Evolutionary conservation across 495 filamentous ascomycete species (phyloP).

Genomic region (Penicillium antarcticum): DNA sequence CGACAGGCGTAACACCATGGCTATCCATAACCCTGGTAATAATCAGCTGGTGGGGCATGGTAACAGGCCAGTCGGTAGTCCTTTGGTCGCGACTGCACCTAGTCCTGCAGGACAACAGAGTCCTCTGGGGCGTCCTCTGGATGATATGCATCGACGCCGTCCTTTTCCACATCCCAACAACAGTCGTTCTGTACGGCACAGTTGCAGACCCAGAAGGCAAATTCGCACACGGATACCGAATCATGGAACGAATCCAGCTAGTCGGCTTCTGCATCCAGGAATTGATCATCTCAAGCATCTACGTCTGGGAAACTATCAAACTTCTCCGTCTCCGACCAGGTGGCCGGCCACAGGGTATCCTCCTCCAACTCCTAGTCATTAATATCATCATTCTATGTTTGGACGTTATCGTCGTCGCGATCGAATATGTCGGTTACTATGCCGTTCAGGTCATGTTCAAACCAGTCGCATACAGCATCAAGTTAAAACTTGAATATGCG

Average conservation of each 20-base stretch:
- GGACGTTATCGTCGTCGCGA: slow-evolving; percentile 43
- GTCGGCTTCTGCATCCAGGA: slow-evolving; percentile 55
- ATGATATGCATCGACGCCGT: slow-evolving; percentile 47
- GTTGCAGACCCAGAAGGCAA: slow-evolving; percentile 21
- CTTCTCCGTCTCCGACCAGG: slow-evolving; percentile 38
- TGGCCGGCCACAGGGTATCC: slow-evolving; percentile 28
- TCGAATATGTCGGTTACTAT: slow-evolving; percentile 47
- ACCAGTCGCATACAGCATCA: slow-evolving; percentile 50
- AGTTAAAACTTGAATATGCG: slow-evolving; percentile 53
- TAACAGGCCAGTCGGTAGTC: slow-evolving; percentile 49
- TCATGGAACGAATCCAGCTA: slow-evolving; percentile 53
- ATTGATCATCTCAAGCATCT: slow-evolving; percentile 52
- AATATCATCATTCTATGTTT: slow-evolving; percentile 50
- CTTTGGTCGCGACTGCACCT: slow-evolving; percentile 49
- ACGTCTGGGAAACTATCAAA: slow-evolving; percentile 49
- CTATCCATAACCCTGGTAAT: slow-evolving; percentile 37
- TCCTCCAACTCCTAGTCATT: slow-evolving; percentile 43
- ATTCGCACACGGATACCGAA: slow-evolving; percentile 39
- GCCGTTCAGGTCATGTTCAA: slow-evolving; percentile 49
- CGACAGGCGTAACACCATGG: slow-evolving; percentile 23
- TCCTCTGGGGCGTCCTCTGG: slow-evolving; percentile 32
- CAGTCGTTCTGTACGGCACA: slow-evolving; percentile 40
- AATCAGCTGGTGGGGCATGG: slow-evolving; percentile 43
- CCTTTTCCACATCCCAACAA: slow-evolving; percentile 39
- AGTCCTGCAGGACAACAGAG: slow-evolving; percentile 36